Evolutionary conservation across 1,284 basidiomycete species (phyloP).

Genomic region (Uromyces viciae-fabae): DNA sequence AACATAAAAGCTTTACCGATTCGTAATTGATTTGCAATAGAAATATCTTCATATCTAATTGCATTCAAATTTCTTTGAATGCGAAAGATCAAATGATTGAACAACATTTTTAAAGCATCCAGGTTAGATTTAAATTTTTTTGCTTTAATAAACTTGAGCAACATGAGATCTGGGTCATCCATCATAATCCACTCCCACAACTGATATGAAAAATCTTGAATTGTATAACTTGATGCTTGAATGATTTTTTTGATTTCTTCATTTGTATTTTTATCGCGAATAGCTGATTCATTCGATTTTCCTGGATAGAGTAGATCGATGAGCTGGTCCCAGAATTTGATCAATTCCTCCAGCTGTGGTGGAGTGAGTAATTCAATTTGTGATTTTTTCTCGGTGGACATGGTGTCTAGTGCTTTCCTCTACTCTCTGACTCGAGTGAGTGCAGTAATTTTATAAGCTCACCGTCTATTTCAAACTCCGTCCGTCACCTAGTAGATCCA

Average conservation of each 20-base stretch:
- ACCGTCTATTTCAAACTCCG: too few species aligned
- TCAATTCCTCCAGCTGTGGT: background rate
- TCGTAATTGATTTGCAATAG: slow-evolving; percentile 24
- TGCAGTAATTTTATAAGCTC: too few species aligned
- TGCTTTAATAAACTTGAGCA: slow-evolving; percentile 32
- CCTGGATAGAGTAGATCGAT: background rate
- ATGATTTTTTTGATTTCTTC: background rate
- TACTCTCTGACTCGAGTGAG: too few species aligned
- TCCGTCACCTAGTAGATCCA: too few species aligned
- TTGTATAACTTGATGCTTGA: background rate
- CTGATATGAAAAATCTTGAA: background rate
- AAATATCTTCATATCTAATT: background rate
- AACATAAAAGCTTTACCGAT: slow-evolving; percentile 32
- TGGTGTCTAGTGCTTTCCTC: too few species aligned
- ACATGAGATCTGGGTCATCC: slow-evolving; percentile 38
- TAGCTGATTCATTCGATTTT: background rate
- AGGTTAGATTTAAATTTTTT: slow-evolving; percentile 1
- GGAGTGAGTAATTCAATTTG: slow-evolving; percentile 17
- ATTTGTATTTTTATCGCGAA: background rate
- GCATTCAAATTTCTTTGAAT: background rate
- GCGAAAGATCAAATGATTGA: slow-evolving; percentile 33
- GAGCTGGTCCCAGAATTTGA: slow-evolving; percentile 22
- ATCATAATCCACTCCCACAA: slow-evolving; percentile 38
- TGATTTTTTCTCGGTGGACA: too few species aligned
- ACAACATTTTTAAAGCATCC: slow-evolving; percentile 21